phyloP scores from a whole-genome alignment of 2,329 filamentous ascomycete species.

The Penicillium digitatum region DNA sequence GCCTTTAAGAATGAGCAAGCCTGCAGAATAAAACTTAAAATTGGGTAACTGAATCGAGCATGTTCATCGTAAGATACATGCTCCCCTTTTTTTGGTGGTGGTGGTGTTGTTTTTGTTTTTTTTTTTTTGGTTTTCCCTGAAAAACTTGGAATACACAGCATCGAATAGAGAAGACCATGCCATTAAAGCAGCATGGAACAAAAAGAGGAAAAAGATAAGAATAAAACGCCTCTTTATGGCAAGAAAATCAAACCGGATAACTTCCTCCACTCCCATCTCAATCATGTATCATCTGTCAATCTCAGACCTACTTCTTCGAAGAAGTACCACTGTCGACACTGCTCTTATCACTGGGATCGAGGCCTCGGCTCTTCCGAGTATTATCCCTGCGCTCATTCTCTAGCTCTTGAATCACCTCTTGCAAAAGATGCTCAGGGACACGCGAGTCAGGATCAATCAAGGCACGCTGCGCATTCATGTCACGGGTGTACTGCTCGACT shows the following conservation, averaged over 20 bases:
- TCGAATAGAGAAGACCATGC: not conserved
- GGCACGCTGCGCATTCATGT: not conserved
- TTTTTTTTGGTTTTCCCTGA: not conserved
- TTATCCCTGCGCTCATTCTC: not conserved
- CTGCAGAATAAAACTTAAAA: not conserved
- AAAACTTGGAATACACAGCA: not conserved
- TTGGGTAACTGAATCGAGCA: not conserved
- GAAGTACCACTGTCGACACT: not conserved
- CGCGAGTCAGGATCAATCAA: not conserved
- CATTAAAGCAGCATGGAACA: not conserved
- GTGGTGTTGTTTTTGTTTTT: too few species aligned
- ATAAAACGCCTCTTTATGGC: not conserved
- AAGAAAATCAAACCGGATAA: not conserved
- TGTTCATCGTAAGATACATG: not conserved
- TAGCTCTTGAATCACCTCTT: constrained; percentile 2
- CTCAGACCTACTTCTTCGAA: not conserved
- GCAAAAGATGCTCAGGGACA: not conserved
- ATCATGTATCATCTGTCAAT: not conserved
- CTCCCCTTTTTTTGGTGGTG: not conserved
- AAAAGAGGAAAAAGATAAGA: not conserved
- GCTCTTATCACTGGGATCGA: not conserved
- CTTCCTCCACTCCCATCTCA: not conserved
- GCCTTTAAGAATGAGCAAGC: not conserved
- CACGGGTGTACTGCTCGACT: constrained; percentile 5
- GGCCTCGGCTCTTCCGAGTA: not conserved